Percentiles rank a stretch among this genome's conserved stretches.
Conservation (phyloP, 2,329 filamentous ascomycete genomes). For the Zelopaecilomyces penicillatus region DNA sequence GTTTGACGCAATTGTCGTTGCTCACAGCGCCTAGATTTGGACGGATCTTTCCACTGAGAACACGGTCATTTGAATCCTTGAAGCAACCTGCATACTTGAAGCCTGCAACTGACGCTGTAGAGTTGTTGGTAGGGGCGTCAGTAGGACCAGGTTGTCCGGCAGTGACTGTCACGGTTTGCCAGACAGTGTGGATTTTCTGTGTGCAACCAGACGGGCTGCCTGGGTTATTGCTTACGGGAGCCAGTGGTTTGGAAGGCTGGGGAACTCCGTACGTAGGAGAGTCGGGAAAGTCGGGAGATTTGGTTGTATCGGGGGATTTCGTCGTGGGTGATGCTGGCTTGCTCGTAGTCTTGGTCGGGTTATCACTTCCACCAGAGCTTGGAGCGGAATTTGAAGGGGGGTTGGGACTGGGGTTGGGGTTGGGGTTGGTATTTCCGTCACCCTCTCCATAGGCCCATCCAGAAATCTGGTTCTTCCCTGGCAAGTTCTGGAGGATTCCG, state of each 20-base stretch:
- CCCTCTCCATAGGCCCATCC: constrained; percentile 38
- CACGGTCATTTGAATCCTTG: constrained; percentile 28
- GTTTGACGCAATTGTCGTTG: constrained; percentile 38
- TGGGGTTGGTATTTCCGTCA: neutral
- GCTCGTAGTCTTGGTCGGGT: neutral
- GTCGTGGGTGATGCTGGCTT: neutral
- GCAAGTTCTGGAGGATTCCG: constrained; percentile 39
- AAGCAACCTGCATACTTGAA: constrained; percentile 38
- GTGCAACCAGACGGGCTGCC: constrained; percentile 16
- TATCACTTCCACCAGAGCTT: neutral
- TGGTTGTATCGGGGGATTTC: neutral
- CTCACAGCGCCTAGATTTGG: constrained; percentile 34
- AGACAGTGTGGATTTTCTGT: constrained; percentile 30
- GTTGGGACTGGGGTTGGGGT: neutral
- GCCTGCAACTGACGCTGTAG: constrained; percentile 13
- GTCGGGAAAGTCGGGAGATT: neutral
- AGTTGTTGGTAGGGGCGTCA: constrained; percentile 6
- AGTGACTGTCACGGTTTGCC: constrained; percentile 39
- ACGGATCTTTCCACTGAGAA: constrained; percentile 30
- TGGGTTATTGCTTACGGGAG: constrained; percentile 1
- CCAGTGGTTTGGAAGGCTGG: no score
- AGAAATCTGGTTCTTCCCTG: constrained; percentile 47
- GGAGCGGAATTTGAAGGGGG: neutral
- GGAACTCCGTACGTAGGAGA: no score
- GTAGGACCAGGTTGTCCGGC: constrained; percentile 14